phyloP scores from a whole-genome alignment of 1,139 yeast genomes.

The Pichia terricola region DNA sequence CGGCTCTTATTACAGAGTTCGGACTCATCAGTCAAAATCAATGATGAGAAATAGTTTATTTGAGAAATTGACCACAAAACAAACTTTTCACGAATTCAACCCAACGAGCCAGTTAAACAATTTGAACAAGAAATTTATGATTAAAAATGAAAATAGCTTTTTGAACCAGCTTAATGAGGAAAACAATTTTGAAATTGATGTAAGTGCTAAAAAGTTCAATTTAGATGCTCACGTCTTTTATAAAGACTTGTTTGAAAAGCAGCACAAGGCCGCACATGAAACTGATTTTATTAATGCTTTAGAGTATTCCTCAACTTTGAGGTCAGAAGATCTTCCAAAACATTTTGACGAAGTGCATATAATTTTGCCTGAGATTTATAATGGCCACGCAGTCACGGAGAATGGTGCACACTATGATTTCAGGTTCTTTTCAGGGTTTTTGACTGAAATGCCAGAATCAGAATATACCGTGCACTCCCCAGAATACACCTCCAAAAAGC shows the following conservation, averaged over 20 bases:
- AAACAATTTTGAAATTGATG: neutral
- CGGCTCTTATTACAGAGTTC: conserved; percentile 30
- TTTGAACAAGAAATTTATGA: conserved; percentile 1
- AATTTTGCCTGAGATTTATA: conserved; percentile 20
- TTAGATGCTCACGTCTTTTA: conserved; percentile 6
- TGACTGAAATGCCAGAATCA: conserved; percentile 17
- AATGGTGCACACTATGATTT: conserved; percentile 62
- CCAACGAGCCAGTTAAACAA: conserved; percentile 13
- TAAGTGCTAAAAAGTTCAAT: conserved; percentile 4
- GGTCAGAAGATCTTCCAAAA: conserved; percentile 30
- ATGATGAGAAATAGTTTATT: conserved; percentile 26
- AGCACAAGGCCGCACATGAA: conserved; percentile 1
- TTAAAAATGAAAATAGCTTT: conserved; percentile 2
- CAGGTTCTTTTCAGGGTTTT: conserved; percentile 55
- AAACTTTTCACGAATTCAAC: conserved; percentile 4
- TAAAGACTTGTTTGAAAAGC: conserved; percentile 2
- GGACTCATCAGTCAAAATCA: conserved; percentile 13
- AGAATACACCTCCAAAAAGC: neutral
- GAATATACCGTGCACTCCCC: conserved; percentile 7
- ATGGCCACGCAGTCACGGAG: conserved; percentile 23
- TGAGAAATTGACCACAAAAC: conserved; percentile 13
- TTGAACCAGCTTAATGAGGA: neutral
- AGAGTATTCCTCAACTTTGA: conserved; percentile 24
- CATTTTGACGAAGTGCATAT: conserved; percentile 45
- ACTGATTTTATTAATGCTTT: conserved; percentile 19